Evolutionary conservation across 2,329 filamentous ascomycete species (phyloP).

Genomic region (Aspergillus cejpii): DNA sequence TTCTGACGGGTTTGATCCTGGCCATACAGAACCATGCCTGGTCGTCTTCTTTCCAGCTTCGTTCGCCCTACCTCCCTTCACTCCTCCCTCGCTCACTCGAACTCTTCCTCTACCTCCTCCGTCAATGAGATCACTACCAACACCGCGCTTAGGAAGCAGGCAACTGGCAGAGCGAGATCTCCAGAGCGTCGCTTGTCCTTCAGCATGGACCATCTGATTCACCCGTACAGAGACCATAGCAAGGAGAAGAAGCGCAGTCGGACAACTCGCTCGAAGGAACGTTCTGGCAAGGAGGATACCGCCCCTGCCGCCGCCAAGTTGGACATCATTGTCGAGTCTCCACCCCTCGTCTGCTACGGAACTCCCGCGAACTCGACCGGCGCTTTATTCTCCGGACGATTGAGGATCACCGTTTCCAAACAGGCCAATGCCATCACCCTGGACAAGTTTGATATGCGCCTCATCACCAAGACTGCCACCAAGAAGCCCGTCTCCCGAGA

Average conservation of each 20-base stretch:
- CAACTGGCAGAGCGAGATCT: constrained; percentile 29
- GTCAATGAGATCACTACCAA: constrained; percentile 31
- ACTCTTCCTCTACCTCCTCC: constrained; percentile 33
- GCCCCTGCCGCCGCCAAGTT: constrained; percentile 46
- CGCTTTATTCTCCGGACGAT: constrained; percentile 75
- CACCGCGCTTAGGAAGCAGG: constrained; percentile 23
- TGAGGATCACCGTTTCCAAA: constrained; percentile 67
- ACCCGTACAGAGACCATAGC: constrained; percentile 36
- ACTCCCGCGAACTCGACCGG: constrained; percentile 67
- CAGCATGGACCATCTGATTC: constrained; percentile 41
- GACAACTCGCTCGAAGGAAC: constrained; percentile 35
- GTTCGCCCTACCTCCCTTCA: constrained; percentile 32
- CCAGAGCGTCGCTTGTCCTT: constrained; percentile 39
- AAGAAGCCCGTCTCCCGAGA: constrained; percentile 76
- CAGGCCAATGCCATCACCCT: constrained; percentile 55
- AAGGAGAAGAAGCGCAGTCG: constrained; percentile 39
- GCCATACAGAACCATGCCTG: constrained; percentile 34
- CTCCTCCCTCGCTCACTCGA: constrained; percentile 28
- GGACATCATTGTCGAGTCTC: constrained; percentile 68
- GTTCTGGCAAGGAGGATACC: constrained; percentile 22
- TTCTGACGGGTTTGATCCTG: too few species aligned
- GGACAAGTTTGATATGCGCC: constrained; percentile 63
- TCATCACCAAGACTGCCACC: constrained; percentile 64
- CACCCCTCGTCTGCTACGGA: constrained; percentile 78
- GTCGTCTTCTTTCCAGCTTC: constrained; percentile 37